Base-by-base conservation (phyloP, 73 alveolate genomes). In the Stentor coeruleus region DNA sequence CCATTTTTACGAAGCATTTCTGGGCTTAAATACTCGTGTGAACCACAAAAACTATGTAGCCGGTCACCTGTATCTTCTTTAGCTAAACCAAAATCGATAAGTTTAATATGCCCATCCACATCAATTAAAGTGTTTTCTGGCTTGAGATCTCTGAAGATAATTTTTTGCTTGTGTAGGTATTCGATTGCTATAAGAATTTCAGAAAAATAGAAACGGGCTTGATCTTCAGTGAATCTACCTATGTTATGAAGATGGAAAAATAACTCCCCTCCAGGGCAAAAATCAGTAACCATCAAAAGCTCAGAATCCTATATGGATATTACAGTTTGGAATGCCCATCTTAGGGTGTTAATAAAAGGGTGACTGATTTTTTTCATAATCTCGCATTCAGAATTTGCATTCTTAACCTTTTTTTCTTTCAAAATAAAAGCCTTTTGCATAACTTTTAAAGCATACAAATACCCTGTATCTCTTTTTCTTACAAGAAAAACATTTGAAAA, bases 261-360 rank as follows among this genome's bases (percentile, higher is more conserved):
- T 38, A 97, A 88, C 74, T 94, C 99, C 14, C 99, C 99, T 20
- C 99, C 99, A 3, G 97, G 97, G 82, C 99, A 96, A 86, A 93
- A 97, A 58, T 96, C 99, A 35, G 96, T 74, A 59, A 97, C 91
- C 74, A 87, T 77, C 72, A 74, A 82, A 77, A 87, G 74, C 59
- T 87, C 81, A 28, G n/a, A 28, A 20, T 26, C 49, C 66, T 49
- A 20, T 20, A 11, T 49, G 20, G 20, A 49, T 20, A 11, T 11
- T 49, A 49, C 66, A 0, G 79, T 20, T 33, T 66, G 79, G 2
- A 66, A 66, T 1, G 42, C 11, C 79, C 15, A 31, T 1, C 33
- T 20, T 0, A 66, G 1, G 2, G 79, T 28, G 11, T 28, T 11
- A 1, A 66, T 66, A 33, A 66, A 66, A 1, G 79, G 79, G 33